Percentiles rank a stretch among this genome's conserved stretches.
phyloP scores from a whole-genome alignment of 805 yeast genomes.

The Metschnikowia gelsemii region DNA sequence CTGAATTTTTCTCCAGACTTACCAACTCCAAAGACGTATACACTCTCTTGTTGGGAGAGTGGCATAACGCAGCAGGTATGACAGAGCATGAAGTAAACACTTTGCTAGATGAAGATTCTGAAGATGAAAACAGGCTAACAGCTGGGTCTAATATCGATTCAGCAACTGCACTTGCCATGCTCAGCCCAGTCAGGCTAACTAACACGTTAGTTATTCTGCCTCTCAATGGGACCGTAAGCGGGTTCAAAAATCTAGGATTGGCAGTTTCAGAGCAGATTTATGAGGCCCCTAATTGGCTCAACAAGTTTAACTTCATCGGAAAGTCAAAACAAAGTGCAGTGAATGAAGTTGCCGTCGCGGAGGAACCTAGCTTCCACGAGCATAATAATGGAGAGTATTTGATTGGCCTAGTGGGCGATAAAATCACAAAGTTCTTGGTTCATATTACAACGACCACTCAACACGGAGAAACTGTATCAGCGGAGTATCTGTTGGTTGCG shows the following conservation, averaged over 20 bases:
- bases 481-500: slow-evolving; percentile 34
- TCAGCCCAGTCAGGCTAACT: slow-evolving; percentile 37
- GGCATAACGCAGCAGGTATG: slow-evolving; percentile 7
- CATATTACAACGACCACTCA: slow-evolving; percentile 22
- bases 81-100: background rate
- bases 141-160: slow-evolving; percentile 8
- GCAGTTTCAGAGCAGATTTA: slow-evolving; percentile 18
- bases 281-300: slow-evolving; percentile 16
- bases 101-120: slow-evolving; percentile 5
- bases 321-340: slow-evolving; percentile 3
- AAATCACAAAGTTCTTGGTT: slow-evolving; percentile 27
- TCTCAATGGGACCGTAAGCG: slow-evolving; percentile 34
- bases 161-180: slow-evolving; percentile 27
- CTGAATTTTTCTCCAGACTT: slow-evolving; percentile 5
- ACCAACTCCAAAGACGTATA: slow-evolving; percentile 3
- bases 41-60: slow-evolving; percentile 4
- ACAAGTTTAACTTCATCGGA: slow-evolving; percentile 6
- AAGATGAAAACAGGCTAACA: slow-evolving; percentile 6
- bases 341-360: slow-evolving; percentile 13
- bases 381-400: slow-evolving; percentile 24
- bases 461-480: slow-evolving; percentile 8
- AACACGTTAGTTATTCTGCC: slow-evolving; percentile 41
- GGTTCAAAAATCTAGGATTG: slow-evolving; percentile 29
- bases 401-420: slow-evolving; percentile 23
- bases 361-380: slow-evolving; percentile 1